A percentile compares a stretch with the other conserved stretches of the same genome.
Conservation (phyloP, 495 filamentous ascomycete genomes). For the Penicillium salamii region DNA sequence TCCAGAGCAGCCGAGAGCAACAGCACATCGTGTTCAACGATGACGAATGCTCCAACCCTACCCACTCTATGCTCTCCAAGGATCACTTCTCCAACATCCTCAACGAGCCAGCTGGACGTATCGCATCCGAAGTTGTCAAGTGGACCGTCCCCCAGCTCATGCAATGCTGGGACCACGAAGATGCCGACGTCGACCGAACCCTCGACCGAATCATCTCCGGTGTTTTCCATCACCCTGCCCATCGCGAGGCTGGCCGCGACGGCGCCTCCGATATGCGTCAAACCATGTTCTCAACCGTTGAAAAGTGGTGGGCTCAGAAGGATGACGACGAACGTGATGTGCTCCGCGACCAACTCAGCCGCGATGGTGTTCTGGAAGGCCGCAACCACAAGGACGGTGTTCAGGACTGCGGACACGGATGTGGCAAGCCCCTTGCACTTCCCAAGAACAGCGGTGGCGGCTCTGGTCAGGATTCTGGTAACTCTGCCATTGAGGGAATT, state of each 20-base stretch:
- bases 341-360: conserved; percentile 69
- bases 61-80: conserved; percentile 94
- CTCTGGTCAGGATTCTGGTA: conserved; percentile 22
- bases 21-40: conserved; percentile 86
- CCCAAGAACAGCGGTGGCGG: conserved; percentile 33
- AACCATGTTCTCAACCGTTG: conserved; percentile 73
- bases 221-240: conserved; percentile 84
- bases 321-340: conserved; percentile 55
- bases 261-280: conserved; percentile 68
- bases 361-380: conserved; percentile 69
- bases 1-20: conserved; percentile 71
- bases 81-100: conserved; percentile 87
- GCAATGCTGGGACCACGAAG: conserved; percentile 77
- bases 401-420: conserved; percentile 81
- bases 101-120: conserved; percentile 82
- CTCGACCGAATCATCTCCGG: conserved; percentile 74
- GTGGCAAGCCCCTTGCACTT: conserved; percentile 67
- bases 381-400: conserved; percentile 82
- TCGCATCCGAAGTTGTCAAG: conserved; percentile 70
- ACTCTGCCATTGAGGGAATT: conserved; percentile 36
- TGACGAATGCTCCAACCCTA: conserved; percentile 70
- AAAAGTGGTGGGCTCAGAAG: conserved; percentile 76
- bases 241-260: conserved; percentile 65
- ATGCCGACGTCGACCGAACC: conserved; percentile 60
- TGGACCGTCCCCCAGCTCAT: conserved; percentile 87